Percentiles rank a stretch among this genome's conserved stretches.
Evolutionary conservation across 1,139 yeast species (phyloP).

Genomic region (Debaryomyces robertsiae): DNA sequence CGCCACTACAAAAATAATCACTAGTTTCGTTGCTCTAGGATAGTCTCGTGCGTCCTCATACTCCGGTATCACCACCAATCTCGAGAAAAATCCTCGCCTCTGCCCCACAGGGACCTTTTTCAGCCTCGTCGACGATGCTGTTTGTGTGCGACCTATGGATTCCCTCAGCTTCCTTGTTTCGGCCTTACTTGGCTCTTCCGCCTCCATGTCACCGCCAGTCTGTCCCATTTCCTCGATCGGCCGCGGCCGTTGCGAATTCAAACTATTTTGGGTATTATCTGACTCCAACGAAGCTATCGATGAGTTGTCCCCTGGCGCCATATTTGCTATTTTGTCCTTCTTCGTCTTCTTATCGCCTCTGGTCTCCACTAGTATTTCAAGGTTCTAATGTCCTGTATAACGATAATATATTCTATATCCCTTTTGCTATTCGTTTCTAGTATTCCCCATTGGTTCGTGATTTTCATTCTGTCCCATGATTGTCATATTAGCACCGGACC

Average conservation of each 20-base stretch:
- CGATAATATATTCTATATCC: background rate
- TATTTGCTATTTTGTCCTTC: background rate
- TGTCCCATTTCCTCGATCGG: slow-evolving; percentile 1
- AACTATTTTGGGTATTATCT: slow-evolving; percentile 4
- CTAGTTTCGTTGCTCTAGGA: slow-evolving; percentile 48
- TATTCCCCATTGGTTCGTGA: too few relatives aligned
- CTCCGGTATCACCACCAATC: slow-evolving; percentile 66
- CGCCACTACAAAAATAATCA: slow-evolving; percentile 68
- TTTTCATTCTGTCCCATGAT: too few relatives aligned
- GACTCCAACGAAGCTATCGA: slow-evolving; percentile 8
- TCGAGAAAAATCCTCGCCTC: slow-evolving; percentile 58
- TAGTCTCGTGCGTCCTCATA: slow-evolving; percentile 71
- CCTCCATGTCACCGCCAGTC: background rate
- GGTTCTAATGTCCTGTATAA: background rate
- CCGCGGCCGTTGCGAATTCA: slow-evolving; percentile 5
- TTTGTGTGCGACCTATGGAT: slow-evolving; percentile 1
- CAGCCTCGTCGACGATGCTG: slow-evolving; percentile 17
- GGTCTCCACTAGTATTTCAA: background rate
- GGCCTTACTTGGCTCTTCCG: background rate
- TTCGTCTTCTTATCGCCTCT: background rate
- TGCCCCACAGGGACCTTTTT: slow-evolving; percentile 42
- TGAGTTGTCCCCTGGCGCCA: background rate
- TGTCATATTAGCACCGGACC: too few relatives aligned
- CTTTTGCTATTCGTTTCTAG: too few relatives aligned
- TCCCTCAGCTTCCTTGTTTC: background rate